Evolutionary conservation across 352 stramenopile genomes (phyloP).

Genomic region (Globisporangium echinulatum): DNA sequence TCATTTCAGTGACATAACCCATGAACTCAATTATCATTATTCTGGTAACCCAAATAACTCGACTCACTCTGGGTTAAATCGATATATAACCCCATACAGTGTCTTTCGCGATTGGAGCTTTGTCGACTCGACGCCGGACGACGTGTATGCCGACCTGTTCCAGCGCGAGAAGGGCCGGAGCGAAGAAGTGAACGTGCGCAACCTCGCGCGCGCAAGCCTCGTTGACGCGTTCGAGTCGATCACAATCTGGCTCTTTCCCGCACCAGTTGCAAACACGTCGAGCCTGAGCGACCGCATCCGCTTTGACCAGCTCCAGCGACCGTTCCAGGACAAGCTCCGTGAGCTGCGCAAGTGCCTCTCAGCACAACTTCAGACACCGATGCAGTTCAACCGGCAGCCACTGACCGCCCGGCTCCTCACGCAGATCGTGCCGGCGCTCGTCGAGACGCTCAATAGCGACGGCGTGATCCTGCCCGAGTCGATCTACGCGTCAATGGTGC

Average conservation of each 20-base stretch:
- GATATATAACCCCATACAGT: conserved; percentile 14
- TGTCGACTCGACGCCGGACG: conserved; percentile 71
- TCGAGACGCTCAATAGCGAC: conserved; percentile 82
- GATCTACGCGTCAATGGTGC: conserved; percentile 85
- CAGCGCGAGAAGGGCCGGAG: conserved; percentile 75
- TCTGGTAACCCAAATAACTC: too few species aligned
- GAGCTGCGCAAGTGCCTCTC: conserved; percentile 70
- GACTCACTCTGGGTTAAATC: too few species aligned
- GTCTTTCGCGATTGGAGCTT: conserved; percentile 89
- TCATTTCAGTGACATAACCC: too few species aligned
- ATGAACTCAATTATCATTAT: too few species aligned
- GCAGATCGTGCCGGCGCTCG: conserved; percentile 69
- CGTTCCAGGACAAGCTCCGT: conserved; percentile 71
- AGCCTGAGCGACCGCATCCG: conserved; percentile 78
- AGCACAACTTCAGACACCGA: conserved; percentile 62
- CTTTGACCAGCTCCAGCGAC: conserved; percentile 74
- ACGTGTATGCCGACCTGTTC: conserved; percentile 78
- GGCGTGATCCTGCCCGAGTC: conserved; percentile 86
- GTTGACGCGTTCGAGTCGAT: conserved; percentile 82
- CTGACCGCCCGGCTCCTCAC: conserved; percentile 66
- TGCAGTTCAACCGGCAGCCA: conserved; percentile 68
- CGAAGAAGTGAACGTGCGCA: conserved; percentile 77
- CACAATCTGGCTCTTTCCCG: conserved; percentile 82
- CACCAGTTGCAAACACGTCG: conserved; percentile 69
- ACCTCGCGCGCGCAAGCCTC: conserved; percentile 68